Conservation (phyloP, 2,329 filamentous ascomycete species). For the Plectosphaerella cucumerina region DNA sequence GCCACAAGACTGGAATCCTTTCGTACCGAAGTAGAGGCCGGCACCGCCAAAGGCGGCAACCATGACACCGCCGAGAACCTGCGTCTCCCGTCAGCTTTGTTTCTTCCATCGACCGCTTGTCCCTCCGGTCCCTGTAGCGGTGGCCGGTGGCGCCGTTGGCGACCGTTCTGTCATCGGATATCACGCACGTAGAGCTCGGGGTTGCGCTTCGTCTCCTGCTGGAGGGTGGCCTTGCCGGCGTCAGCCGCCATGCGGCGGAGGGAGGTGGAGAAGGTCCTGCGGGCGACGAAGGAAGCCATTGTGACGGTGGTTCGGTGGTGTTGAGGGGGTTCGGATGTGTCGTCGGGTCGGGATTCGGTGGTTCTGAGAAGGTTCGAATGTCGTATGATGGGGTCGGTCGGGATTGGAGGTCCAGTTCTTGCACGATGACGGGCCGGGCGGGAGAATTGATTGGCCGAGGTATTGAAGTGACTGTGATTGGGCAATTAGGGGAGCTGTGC, state of each 20-base stretch:
- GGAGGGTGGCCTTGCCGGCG: slow-evolving; percentile 42
- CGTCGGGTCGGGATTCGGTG: slow-evolving; percentile 5
- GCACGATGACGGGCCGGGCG: slow-evolving; percentile 1
- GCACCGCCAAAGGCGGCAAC: slow-evolving; percentile 80
- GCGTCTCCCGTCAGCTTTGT: slow-evolving; percentile 11
- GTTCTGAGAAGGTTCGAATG: slow-evolving; percentile 7
- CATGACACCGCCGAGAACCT: slow-evolving; percentile 94
- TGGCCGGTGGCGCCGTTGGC: background rate
- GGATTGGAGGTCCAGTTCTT: slow-evolving; percentile 8
- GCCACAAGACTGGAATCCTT: slow-evolving; percentile 13
- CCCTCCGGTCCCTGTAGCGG: background rate
- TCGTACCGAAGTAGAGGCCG: slow-evolving; percentile 80
- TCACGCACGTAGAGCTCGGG: slow-evolving; percentile 38
- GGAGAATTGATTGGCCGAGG: slow-evolving; percentile 14
- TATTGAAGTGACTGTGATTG: slow-evolving; percentile 4
- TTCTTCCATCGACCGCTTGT: background rate
- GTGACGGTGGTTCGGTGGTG: slow-evolving; percentile 19
- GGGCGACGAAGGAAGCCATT: slow-evolving; percentile 55
- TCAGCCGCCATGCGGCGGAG: slow-evolving; percentile 41
- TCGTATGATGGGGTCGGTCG: slow-evolving; percentile 14
- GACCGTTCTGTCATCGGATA: slow-evolving; percentile 16
- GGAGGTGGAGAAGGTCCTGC: slow-evolving; percentile 52
- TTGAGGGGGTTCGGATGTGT: slow-evolving; percentile 1
- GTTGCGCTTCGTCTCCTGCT: slow-evolving; percentile 55
- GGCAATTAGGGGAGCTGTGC: slow-evolving; percentile 6